Evolutionary conservation across 2,329 filamentous ascomycete species (phyloP), one percentile per base, ranked within the genome.

Genomic region (Phymatotrichopsis omnivora): DNA sequence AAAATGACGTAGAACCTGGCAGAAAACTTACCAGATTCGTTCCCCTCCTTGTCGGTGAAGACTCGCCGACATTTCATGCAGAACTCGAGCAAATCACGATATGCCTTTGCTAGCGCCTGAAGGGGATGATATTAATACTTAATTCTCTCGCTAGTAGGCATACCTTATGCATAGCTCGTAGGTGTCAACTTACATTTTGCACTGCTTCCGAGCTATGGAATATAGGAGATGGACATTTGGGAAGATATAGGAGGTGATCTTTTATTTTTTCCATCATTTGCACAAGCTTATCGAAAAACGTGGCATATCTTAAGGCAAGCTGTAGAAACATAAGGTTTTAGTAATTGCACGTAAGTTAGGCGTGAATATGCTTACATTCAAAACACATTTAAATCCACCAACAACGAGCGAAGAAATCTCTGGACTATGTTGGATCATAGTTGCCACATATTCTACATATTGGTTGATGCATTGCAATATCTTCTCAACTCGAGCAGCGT

Each of bases 231-330:
- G 42, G 32, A 45, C 37, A 45, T 14, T 24, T 16, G 8, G 42
- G 37, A n/a, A 45, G 42, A n/a, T 45, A 45, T 27, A 22, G 22
- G 5, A 45, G 27, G n/a, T 45, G 42, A 10, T 25, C 19, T 3
- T 31, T 2, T 17, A 45, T n/a, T 14, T 38, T 16, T n/a, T 45
- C 42, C 42, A 45, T 45, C 42, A 45, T 45, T 7, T 45, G 32
- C 8, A 33, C 25, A 31, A 45, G 24, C 17, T 29, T 45, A 27
- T 30, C 34, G 23, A 45, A 45, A 20, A 45, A 45, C 2, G 33
- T 28, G 5, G 23, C 22, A 29, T 30, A 45, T 4, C 19, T 45
- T n/a, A 45, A 16, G 5, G 32, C 42, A 23, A 45, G 42, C 31
- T 45, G 27, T 32, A n/a, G 11, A 17, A 27, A 14, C 10, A 10